A percentile compares a stretch with the other conserved stretches of the same genome.
Conservation (phyloP, 768 basidiomycete genomes). For the Rhizopogon vinicolor region DNA sequence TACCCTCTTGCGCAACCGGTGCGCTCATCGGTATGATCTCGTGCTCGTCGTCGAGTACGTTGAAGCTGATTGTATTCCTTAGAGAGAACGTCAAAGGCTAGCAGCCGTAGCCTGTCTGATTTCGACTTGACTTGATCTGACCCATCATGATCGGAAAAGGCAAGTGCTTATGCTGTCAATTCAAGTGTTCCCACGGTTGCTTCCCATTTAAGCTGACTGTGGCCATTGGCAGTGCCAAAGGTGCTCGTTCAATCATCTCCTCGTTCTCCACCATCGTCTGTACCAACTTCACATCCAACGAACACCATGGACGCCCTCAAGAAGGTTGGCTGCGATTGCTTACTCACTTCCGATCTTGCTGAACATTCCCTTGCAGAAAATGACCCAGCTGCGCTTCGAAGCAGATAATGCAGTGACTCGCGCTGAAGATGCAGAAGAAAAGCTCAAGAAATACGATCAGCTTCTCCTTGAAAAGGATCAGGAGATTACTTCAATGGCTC, state of each 20-base stretch:
- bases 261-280: conserved; percentile 5
- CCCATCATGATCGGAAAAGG: conserved; percentile 30
- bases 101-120: neutral
- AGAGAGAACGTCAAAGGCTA: neutral
- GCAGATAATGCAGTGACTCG: conserved; percentile 77
- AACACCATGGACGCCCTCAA: conserved; percentile 44
- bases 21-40: conserved; percentile 44
- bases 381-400: conserved; percentile 74
- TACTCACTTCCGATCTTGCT: neutral
- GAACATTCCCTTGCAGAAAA: conserved; percentile 47
- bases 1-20: conserved; percentile 79
- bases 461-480: conserved; percentile 78
- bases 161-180: conserved; percentile 6
- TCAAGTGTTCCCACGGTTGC: conserved; percentile 30
- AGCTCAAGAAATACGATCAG: conserved; percentile 78
- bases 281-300: conserved; percentile 4
- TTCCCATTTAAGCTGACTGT: conserved; percentile 16
- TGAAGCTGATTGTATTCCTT: conserved; percentile 1
- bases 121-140: neutral
- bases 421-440: conserved; percentile 83
- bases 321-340: conserved; percentile 26
- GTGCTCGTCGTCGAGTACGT: conserved; percentile 1
- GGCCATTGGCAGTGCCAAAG: conserved; percentile 12
- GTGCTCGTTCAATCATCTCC: conserved; percentile 3
- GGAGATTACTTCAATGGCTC: conserved; percentile 73